Percentiles rank a stretch among this genome's conserved stretches.
Conservation (phyloP, 208 protist genomes). For the Lotmaria passim region DNA sequence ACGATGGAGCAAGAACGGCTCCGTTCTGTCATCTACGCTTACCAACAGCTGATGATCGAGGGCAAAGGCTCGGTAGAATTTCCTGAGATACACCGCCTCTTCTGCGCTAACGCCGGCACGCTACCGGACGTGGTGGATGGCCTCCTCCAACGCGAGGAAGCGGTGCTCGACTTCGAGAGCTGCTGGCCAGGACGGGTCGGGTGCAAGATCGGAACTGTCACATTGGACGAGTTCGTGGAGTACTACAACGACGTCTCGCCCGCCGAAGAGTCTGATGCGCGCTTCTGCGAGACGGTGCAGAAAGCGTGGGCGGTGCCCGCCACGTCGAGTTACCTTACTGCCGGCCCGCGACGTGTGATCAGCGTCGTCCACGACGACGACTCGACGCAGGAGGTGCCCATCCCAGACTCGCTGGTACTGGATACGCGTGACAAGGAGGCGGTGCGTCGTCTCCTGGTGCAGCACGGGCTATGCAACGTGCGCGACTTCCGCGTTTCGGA, state of each 20-base stretch:
- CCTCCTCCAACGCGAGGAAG: constrained; percentile 66
- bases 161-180: constrained; percentile 80
- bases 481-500: constrained; percentile 39
- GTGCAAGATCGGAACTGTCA: constrained; percentile 73
- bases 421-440: constrained; percentile 49
- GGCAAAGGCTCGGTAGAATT: constrained; percentile 78
- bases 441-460: constrained; percentile 63
- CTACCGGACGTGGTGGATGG: constrained; percentile 80
- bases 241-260: constrained; percentile 93
- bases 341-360: constrained; percentile 52
- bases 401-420: constrained; percentile 76
- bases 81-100: constrained; percentile 75
- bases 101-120: constrained; percentile 52
- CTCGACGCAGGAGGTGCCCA: constrained; percentile 50
- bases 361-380: constrained; percentile 73
- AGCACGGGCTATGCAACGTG: constrained; percentile 71
- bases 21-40: constrained; percentile 67
- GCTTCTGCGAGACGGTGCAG: constrained; percentile 75
- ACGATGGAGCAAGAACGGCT: constrained; percentile 67
- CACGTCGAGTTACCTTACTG: constrained; percentile 64
- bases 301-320: constrained; percentile 77
- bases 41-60: constrained; percentile 79
- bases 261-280: constrained; percentile 73
- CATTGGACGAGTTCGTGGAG: constrained; percentile 82
- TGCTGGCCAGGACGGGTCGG: constrained; percentile 71